Evolutionary conservation across 2,329 filamentous ascomycete species (phyloP), one percentile per base, ranked within the genome.

Genomic region (Beauveria bassiana): DNA sequence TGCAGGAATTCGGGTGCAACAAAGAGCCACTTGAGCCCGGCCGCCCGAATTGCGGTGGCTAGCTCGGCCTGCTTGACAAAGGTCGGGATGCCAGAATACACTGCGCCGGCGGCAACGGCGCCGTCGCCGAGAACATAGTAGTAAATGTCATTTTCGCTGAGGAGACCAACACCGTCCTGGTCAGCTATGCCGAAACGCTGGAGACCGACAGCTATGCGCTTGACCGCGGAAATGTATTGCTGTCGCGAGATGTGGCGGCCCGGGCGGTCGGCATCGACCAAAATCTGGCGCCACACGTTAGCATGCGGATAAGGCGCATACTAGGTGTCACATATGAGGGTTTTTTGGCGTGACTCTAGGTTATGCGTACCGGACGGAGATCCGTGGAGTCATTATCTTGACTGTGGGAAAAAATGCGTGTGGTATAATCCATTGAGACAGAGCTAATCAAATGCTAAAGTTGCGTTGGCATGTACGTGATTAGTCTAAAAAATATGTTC

Each of bases 21-120:
- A 26, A 53, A 60, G 49, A 60, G 58, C 58, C 58, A 60, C 40
- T 40, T 46, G 18, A 60, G 18, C 2, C 58, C 58, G 2, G 58
- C 47, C 10, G 49, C 26, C 1, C 18, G 38, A 26, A 60, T 60
- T 10, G 58, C 58, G 18, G 58, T 60, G 38, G 49, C 49, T n/a
- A 60, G 58, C 58, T 60, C 58, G 12, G 58, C 58, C 49, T 60
- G 49, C 40, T 46, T 60, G 49, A 60, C 58, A 53, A 60, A 60
- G 20, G 58, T 60, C 49, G 58, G 58, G n/a, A 60, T 26, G 9
- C 58, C 58, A 3, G 58, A 3, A 26, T 34, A 60, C 18, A 60
- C 40, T 40, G 38, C 58, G 3, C 58, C 58, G 1, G 49, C 58
- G 14, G 58, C 58, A 8, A 60, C 38, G 22, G 14, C 58, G n/a